Evolutionary conservation across 495 filamentous ascomycete species (phyloP).

Genomic region (Saxophila tyrrhenica): DNA sequence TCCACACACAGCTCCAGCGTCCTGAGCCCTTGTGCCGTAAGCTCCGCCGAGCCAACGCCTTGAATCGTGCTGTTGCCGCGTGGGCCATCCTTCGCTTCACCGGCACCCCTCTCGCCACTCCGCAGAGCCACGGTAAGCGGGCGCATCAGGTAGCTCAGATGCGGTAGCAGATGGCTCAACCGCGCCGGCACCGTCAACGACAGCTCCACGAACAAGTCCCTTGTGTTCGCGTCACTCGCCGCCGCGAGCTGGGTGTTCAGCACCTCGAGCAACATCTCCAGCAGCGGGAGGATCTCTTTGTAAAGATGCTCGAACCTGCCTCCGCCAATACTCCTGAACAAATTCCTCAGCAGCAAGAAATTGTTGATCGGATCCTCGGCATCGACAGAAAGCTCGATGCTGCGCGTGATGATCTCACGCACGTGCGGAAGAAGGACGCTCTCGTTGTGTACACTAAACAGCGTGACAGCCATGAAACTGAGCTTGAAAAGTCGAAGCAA

Average conservation of each 20-base stretch:
- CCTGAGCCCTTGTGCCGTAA: conserved; percentile 86
- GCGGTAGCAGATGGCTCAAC: conserved; percentile 90
- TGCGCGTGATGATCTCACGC: conserved; percentile 88
- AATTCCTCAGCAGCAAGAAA: conserved; percentile 79
- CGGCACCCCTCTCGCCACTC: conserved; percentile 41
- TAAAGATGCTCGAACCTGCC: conserved; percentile 96
- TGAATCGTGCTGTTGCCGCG: neutral
- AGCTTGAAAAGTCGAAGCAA: conserved; percentile 93
- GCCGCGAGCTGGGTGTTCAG: conserved; percentile 86
- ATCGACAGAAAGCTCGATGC: conserved; percentile 86
- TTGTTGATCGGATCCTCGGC: conserved; percentile 99
- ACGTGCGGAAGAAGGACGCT: conserved; percentile 91
- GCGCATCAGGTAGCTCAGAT: conserved; percentile 93
- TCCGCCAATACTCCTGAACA: conserved; percentile 94
- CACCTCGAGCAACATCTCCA: conserved; percentile 95
- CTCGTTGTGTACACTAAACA: conserved; percentile 92
- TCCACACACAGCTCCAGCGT: conserved; percentile 96
- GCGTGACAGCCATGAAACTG: conserved; percentile 97
- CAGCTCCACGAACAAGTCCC: conserved; percentile 94
- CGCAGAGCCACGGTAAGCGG: conserved; percentile 89
- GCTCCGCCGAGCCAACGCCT: conserved; percentile 46
- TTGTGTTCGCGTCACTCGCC: conserved; percentile 75
- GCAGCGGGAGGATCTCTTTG: conserved; percentile 88
- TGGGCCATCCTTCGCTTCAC: neutral
- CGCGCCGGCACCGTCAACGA: conserved; percentile 92